Evolutionary conservation across 2,329 filamentous ascomycete genomes (phyloP).

Genomic region (Penicillium sp.): DNA sequence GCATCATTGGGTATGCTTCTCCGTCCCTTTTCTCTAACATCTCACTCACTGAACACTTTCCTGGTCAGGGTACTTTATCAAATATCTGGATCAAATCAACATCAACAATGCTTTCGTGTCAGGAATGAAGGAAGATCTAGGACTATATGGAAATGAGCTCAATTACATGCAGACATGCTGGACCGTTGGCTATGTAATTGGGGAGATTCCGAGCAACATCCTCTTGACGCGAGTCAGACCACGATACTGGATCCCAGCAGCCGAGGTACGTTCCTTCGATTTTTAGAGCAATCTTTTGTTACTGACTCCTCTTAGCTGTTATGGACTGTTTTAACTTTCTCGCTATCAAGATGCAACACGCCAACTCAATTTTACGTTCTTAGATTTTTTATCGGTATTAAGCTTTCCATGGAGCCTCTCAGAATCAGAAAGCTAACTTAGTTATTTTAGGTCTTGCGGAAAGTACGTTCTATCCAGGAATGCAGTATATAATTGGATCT

Average conservation of each 20-base stretch:
- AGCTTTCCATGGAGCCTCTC: background rate
- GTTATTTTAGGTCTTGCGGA: constrained; percentile 48
- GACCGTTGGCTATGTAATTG: constrained; percentile 64
- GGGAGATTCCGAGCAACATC: constrained; percentile 57
- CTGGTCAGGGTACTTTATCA: constrained; percentile 54
- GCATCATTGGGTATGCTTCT: constrained; percentile 43
- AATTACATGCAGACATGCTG: constrained; percentile 62
- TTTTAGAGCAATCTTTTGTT: background rate
- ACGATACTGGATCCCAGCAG: constrained; percentile 53
- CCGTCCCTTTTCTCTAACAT: background rate
- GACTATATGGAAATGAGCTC: constrained; percentile 58
- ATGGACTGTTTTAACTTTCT: constrained; percentile 56
- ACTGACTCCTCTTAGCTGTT: constrained; percentile 36
- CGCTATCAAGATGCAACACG: constrained; percentile 45
- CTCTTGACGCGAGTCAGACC: constrained; percentile 55
- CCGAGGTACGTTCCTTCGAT: constrained; percentile 40
- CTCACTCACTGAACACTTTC: background rate
- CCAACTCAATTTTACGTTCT: constrained; percentile 52
- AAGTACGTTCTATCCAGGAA: constrained; percentile 57
- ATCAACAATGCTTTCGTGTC: constrained; percentile 54
- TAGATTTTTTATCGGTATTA: constrained; percentile 53
- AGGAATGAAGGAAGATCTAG: constrained; percentile 59
- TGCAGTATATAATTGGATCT: constrained; percentile 57
- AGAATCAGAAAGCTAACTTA: background rate
- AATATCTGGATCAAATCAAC: constrained; percentile 53